Base-by-base conservation (phyloP, 768 basidiomycete species). In the Boletus vinaceobasis region DNA sequence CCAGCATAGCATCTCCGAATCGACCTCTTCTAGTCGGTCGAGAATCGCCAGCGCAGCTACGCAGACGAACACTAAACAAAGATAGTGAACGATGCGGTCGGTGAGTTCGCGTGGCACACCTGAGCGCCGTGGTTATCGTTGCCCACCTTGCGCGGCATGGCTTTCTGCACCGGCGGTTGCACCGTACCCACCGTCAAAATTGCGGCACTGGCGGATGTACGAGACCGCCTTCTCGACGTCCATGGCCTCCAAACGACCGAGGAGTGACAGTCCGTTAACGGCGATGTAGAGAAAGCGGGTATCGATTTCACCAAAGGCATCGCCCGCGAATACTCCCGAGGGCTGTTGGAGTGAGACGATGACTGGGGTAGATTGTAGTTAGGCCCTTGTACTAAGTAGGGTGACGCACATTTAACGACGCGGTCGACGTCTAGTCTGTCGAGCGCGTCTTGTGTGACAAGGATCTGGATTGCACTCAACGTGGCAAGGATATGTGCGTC, bases 171-270 rank as follows among this genome's bases (percentile, higher is more conserved):
- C 97, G 15, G 84, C 79, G 15, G 75, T 71, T 43, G 79, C 85
- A 26, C 97, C 96, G 65, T 96, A 99, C 0, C 93, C 97, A 5
- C 95, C 95, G 66, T 99, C 97, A 68, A 93, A 98, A 70, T 98
- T 99, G 65, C 78, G 80, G 72, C 97, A 98, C 35, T 79, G 75
- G 23, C 72, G 68, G 42, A 98, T 81, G 69, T 96, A 93, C 7
- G 71, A 75, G 9, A 90, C 82, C 0, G 90, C 85, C 63, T 77
- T 82, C 29, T 85, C 83, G 48, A 73, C 72, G 58, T 93, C 84
- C 42, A 98, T 74, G 21, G 79, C 77, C 56, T 86, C 78, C 35
- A 97, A 75, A 32, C 79, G 77, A 2, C 89, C 89, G 13, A 98
- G 83, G 19, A 98, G 80, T 0, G 92, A 89, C 0, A 98, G 76